phyloP scores from a whole-genome alignment of 345 rosid genomes.

The Brassica incana region DNA sequence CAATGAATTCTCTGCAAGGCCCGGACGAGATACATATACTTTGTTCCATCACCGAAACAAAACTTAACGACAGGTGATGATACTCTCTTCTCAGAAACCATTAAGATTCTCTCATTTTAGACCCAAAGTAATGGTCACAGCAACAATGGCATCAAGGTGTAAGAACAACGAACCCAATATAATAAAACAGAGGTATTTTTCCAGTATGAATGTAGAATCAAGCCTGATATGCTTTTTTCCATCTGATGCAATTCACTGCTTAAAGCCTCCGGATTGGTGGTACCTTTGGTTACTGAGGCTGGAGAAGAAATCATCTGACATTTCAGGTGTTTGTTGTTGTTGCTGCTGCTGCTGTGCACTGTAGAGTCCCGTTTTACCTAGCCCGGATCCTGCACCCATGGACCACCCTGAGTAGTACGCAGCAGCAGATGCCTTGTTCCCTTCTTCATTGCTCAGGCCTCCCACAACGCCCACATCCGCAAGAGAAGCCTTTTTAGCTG shows the following conservation, averaged over 20 bases:
- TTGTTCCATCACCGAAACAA: too few species aligned
- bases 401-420: conserved; percentile 85
- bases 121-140: conserved; percentile 27
- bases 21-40: too few species aligned
- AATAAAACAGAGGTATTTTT: neutral
- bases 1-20: too few species aligned
- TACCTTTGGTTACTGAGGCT: conserved; percentile 60
- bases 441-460: conserved; percentile 64
- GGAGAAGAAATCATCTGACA: conserved; percentile 68
- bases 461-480: conserved; percentile 84
- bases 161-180: conserved; percentile 1
- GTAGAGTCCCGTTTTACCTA: conserved; percentile 59
- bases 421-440: conserved; percentile 60
- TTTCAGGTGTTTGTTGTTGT: conserved; percentile 34
- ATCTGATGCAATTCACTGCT: conserved; percentile 44
- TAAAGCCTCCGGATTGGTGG: conserved; percentile 55
- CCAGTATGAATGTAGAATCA: conserved; percentile 17
- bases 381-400: conserved; percentile 81
- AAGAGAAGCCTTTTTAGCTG: conserved; percentile 94
- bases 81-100: conserved; percentile 1
- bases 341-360: conserved; percentile 41
- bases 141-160: conserved; percentile 25
- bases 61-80: neutral
- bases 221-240: conserved; percentile 3
- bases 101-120: conserved; percentile 19